Conservation (phyloP, 164 flowering plant species). For the Dillenia suffruticosa region DNA sequence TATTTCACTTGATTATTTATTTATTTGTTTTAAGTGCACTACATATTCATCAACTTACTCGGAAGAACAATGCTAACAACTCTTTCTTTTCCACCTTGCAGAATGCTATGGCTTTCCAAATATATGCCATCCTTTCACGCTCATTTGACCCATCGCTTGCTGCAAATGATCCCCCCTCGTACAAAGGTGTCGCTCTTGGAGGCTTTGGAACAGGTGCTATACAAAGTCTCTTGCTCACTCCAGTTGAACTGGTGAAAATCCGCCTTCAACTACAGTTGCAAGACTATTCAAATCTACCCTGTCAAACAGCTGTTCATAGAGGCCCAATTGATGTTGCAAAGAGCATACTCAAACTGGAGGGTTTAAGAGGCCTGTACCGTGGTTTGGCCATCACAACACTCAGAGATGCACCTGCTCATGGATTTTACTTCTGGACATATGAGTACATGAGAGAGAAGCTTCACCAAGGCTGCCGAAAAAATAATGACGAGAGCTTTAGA, state of each 20-base stretch:
- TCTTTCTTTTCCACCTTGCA: conserved; percentile 22
- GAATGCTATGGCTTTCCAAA: conserved; percentile 92
- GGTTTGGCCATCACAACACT: conserved; percentile 68
- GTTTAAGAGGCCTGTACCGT: conserved; percentile 60
- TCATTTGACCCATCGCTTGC: conserved; percentile 36
- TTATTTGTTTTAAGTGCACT: too few relatives aligned
- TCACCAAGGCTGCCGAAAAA: conserved; percentile 79
- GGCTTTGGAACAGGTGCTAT: conserved; percentile 83
- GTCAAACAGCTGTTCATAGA: background rate
- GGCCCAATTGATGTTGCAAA: conserved; percentile 55
- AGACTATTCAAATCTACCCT: background rate
- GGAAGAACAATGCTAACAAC: too few relatives aligned
- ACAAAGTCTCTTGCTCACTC: conserved; percentile 66
- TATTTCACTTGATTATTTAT: too few relatives aligned
- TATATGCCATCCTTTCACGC: conserved; percentile 65
- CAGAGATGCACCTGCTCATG: conserved; percentile 75
- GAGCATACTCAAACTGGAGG: conserved; percentile 51
- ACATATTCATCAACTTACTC: too few relatives aligned
- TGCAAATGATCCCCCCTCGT: conserved; percentile 66
- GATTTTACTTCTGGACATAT: conserved; percentile 80
- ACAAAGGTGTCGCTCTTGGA: conserved; percentile 65
- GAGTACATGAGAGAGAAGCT: conserved; percentile 71
- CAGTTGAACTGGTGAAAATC: conserved; percentile 81
- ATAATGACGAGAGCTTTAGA: conserved; percentile 52
- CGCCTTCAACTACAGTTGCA: conserved; percentile 56